phyloP scores from a whole-genome alignment of 495 filamentous ascomycete species.

The Pseudomonodictys pantanalensis region DNA sequence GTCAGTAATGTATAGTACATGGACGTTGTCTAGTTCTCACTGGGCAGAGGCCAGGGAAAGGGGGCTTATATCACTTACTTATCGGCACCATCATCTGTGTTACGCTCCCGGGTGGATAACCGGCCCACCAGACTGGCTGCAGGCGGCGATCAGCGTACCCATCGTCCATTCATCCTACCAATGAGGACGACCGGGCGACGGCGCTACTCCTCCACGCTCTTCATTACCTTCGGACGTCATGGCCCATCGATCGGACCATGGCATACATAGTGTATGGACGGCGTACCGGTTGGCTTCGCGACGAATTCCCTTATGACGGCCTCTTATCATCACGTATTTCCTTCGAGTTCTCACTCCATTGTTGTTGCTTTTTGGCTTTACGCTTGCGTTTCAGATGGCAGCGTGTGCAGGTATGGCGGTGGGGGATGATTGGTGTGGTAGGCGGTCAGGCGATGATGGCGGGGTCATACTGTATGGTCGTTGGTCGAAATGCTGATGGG shows the following conservation, averaged over 20 bases:
- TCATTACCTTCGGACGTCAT: neutral
- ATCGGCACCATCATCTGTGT: neutral
- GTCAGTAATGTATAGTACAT: conserved; percentile 28
- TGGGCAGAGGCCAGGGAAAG: neutral
- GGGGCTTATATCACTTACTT: conserved; percentile 8
- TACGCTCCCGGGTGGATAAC: conserved; percentile 3
- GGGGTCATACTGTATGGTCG: conserved; percentile 10
- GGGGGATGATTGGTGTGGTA: conserved; percentile 18
- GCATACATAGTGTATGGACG: neutral
- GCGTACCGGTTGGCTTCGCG: neutral
- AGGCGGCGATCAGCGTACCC: neutral
- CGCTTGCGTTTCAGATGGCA: conserved; percentile 27
- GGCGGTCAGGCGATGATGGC: conserved; percentile 8
- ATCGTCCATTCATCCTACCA: conserved; percentile 4
- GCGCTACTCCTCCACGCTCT: neutral
- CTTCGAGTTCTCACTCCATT: neutral
- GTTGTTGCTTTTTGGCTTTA: conserved; percentile 17
- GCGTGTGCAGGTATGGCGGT: neutral
- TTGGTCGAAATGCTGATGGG: no score
- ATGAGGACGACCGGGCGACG: conserved; percentile 1
- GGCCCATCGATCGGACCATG: neutral
- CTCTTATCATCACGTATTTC: neutral
- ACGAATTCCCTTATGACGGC: conserved; percentile 16
- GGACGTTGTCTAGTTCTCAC: neutral
- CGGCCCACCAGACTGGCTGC: conserved; percentile 1